Percentiles rank a stretch among this genome's conserved stretches.
Evolutionary conservation across 2,329 filamentous ascomycete species (phyloP).

Genomic region (Coniella vitis): DNA sequence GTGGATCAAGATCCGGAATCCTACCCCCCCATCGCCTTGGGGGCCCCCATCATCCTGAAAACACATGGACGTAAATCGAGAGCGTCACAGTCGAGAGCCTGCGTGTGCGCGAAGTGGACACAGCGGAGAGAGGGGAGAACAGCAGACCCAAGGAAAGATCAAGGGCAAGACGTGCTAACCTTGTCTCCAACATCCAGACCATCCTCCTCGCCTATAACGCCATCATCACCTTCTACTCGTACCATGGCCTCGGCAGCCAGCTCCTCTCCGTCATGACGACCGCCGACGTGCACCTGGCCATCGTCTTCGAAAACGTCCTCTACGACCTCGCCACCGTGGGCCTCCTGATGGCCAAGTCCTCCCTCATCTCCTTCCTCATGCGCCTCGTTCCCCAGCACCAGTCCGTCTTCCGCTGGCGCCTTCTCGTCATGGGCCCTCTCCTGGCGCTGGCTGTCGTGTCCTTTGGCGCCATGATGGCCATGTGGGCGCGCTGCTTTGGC

Average conservation of each 20-base stretch:
- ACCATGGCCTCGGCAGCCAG: conserved; percentile 15
- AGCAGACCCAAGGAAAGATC: too few species aligned
- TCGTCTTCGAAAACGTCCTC: conserved; percentile 14
- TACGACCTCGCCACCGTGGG: conserved; percentile 13
- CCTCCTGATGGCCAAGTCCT: conserved; percentile 12
- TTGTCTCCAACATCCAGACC: conserved; percentile 1
- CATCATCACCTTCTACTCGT: conserved; percentile 15
- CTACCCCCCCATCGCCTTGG: too few species aligned
- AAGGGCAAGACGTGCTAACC: background rate
- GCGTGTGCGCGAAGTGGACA: too few species aligned
- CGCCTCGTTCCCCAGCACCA: conserved; percentile 14
- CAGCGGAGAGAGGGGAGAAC: too few species aligned
- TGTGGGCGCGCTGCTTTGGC: conserved; percentile 13
- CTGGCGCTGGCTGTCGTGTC: conserved; percentile 14
- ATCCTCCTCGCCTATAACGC: conserved; percentile 15
- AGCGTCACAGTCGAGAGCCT: too few species aligned
- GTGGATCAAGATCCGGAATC: too few species aligned
- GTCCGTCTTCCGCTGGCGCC: conserved; percentile 7
- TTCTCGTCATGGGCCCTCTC: conserved; percentile 14
- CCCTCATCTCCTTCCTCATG: conserved; percentile 15
- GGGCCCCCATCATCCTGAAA: too few species aligned
- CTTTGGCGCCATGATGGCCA: conserved; percentile 17
- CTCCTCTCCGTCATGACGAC: conserved; percentile 9
- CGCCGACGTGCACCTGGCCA: conserved; percentile 9
- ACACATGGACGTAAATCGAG: too few species aligned